Base-by-base conservation (phyloP, 305 asterid species). In the Fraxinus angustifolia region DNA sequence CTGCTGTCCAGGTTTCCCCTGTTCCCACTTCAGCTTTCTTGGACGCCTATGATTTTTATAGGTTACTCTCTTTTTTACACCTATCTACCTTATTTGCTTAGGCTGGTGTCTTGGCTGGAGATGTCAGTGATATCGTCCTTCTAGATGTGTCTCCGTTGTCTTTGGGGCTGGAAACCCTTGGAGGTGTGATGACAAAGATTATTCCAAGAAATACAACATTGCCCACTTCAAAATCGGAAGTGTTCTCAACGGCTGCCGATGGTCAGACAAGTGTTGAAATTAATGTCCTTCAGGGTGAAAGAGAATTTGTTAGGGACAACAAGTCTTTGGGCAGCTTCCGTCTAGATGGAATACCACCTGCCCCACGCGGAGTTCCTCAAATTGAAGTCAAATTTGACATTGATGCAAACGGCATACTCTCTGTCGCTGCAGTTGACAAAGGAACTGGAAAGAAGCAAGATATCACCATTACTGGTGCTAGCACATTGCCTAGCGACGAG, bases 21-120 rank as follows among this genome's bases (percentile, higher is more conserved):
- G 6, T 19, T 68, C 74, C 68, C 26, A 26, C 21, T 79, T 79
- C 72, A 23, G 16, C 28, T 45, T 30, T 75, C 31, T 23, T 82
- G 30, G 3, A 62, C 19, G 3, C 50, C 45, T 26, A 3, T 58
- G 35, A 65, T 78, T 79, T 26, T 26, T n/a, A 28, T 28, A 40
- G 60, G 19, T 19, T 40, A 23, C 48, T 45, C 28, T 33, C 28
- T 53, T 30, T 68, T 68, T 68, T 0, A 30, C 4, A 30, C 7
- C 21, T 12, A 68, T 28, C 21, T 68, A 68, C 19, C 36, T 28
- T 40, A 68, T 75, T 42, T n/a, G 81, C 82, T 50, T 84, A 95
- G 98, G 99, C 99, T 87, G 99, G 99, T 87, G 98, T 95, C 82
- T 88, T 95, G 89, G 88, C 98, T 0, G 99, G 99, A 81, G 99